These are phyloP conservation scores for Xylariaceae sp. DNA, from an alignment of 2,329 filamentous ascomycete genomes.

Conservation along the genomic window DNA sequence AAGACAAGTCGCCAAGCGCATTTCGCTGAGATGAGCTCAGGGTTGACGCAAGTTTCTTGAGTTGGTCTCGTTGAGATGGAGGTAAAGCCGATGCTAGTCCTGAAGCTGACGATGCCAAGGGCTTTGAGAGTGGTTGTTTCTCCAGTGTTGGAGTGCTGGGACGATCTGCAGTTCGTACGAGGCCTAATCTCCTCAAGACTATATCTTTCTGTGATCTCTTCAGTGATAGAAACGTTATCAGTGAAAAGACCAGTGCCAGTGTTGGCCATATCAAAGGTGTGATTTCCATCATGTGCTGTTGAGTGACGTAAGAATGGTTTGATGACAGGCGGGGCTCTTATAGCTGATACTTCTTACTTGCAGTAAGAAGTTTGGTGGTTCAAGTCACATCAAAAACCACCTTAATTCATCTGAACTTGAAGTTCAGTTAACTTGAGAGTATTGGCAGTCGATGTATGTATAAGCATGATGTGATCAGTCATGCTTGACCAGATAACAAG, in stretches of 20 bases:
- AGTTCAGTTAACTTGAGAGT: not conserved
- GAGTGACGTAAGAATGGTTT: not conserved
- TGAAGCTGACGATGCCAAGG: conserved; percentile 18
- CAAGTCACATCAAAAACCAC: not conserved
- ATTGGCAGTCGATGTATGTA: not conserved
- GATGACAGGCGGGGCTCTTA: not conserved
- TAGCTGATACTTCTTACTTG: not conserved
- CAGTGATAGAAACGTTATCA: conserved; percentile 21
- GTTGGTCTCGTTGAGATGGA: conserved; percentile 21
- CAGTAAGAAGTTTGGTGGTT: too few species aligned
- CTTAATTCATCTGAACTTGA: not conserved
- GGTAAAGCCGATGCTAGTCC: conserved; percentile 22
- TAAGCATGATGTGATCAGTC: not conserved
- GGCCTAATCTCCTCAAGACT: conserved; percentile 20
- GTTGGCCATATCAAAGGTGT: conserved; percentile 17
- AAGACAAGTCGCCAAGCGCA: conserved; percentile 19
- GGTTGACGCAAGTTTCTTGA: conserved; percentile 15
- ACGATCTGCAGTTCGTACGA: conserved; percentile 11
- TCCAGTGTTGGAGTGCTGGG: conserved; percentile 24
- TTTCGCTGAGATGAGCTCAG: conserved; percentile 18
- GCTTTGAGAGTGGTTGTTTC: conserved; percentile 24
- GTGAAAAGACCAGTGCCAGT: conserved; percentile 20
- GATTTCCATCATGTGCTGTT: conserved; percentile 14
- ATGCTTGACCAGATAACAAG: not conserved
- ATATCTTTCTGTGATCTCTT: conserved; percentile 16